phyloP scores from a whole-genome alignment of 1,284 basidiomycete genomes.

The Garcileccinum viscosum region DNA sequence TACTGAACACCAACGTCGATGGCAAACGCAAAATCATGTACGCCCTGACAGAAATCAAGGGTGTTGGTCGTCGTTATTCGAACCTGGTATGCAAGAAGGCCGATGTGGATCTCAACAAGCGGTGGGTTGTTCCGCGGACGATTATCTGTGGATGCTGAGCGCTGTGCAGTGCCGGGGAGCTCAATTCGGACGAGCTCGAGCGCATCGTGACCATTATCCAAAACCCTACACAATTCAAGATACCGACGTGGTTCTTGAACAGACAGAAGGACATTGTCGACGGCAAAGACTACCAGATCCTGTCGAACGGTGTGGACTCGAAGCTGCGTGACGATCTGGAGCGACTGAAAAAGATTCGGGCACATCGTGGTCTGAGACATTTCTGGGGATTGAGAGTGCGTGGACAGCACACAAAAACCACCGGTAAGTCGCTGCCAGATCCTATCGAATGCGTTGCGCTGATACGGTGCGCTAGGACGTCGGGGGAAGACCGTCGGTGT shows the following conservation, averaged over 20 bases:
- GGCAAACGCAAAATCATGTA: slow-evolving; percentile 99
- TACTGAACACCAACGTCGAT: slow-evolving; percentile 99
- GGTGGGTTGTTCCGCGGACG: slow-evolving; percentile 62
- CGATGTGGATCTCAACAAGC: slow-evolving; percentile 98
- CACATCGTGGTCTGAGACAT: slow-evolving; percentile 97
- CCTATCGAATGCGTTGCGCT: not conserved
- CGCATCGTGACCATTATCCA: slow-evolving; percentile 99
- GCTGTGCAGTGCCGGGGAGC: slow-evolving; percentile 79
- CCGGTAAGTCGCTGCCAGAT: slow-evolving; percentile 61
- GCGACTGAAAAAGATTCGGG: slow-evolving; percentile 99
- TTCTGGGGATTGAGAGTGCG: slow-evolving; percentile 95
- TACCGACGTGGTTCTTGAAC: slow-evolving; percentile 99
- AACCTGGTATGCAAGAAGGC: slow-evolving; percentile 99
- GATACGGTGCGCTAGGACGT: slow-evolving; percentile 60
- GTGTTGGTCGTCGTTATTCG: slow-evolving; percentile 98
- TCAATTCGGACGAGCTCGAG: slow-evolving; percentile 98
- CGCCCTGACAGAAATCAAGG: slow-evolving; percentile 98
- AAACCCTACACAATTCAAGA: slow-evolving; percentile 99
- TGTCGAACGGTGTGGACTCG: slow-evolving; percentile 98
- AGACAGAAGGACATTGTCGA: slow-evolving; percentile 98
- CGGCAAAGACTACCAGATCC: slow-evolving; percentile 95
- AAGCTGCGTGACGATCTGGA: slow-evolving; percentile 99
- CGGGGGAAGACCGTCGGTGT: slow-evolving; percentile 93
- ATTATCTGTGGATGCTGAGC: slow-evolving; percentile 4
- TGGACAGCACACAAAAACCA: slow-evolving; percentile 99